These are phyloP conservation scores for Carallia pectinifolia DNA, from an alignment of 345 rosid species.

Conservation along the genomic window DNA sequence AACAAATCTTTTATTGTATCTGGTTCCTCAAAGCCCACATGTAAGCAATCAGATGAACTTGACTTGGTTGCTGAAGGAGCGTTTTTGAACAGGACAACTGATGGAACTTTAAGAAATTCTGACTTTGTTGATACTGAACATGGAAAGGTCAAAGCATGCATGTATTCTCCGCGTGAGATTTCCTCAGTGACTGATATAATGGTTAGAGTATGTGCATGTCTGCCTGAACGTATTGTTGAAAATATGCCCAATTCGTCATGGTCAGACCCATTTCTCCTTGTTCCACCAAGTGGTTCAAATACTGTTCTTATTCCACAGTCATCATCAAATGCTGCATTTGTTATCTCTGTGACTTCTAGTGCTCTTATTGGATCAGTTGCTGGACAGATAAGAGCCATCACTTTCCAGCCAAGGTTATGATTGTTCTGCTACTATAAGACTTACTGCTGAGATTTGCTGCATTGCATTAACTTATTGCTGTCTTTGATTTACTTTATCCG, in stretches of 20 bases:
- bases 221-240: slow-evolving; percentile 42
- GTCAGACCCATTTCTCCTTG: slow-evolving; percentile 78
- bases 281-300: slow-evolving; percentile 78
- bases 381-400: slow-evolving; percentile 76
- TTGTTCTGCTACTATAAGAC: background rate
- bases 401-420: slow-evolving; percentile 80
- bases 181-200: slow-evolving; percentile 48
- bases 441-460: background rate
- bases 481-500: slow-evolving; percentile 1
- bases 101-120: slow-evolving; percentile 36
- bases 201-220: slow-evolving; percentile 54
- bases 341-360: slow-evolving; percentile 71
- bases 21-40: slow-evolving; percentile 18
- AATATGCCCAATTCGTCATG: slow-evolving; percentile 44
- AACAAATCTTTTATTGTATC: slow-evolving; percentile 37
- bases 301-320: slow-evolving; percentile 71
- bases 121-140: slow-evolving; percentile 35
- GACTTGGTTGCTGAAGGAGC: slow-evolving; percentile 29
- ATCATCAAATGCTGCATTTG: slow-evolving; percentile 58
- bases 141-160: slow-evolving; percentile 66
- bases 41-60: slow-evolving; percentile 26
- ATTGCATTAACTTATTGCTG: background rate
- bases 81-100: slow-evolving; percentile 35
- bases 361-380: slow-evolving; percentile 61
- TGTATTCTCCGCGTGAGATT: slow-evolving; percentile 61